Percentiles rank a stretch among this genome's conserved stretches.
Evolutionary conservation across 2,329 filamentous ascomycete genomes (phyloP).

Genomic region (Venturia effusa): DNA sequence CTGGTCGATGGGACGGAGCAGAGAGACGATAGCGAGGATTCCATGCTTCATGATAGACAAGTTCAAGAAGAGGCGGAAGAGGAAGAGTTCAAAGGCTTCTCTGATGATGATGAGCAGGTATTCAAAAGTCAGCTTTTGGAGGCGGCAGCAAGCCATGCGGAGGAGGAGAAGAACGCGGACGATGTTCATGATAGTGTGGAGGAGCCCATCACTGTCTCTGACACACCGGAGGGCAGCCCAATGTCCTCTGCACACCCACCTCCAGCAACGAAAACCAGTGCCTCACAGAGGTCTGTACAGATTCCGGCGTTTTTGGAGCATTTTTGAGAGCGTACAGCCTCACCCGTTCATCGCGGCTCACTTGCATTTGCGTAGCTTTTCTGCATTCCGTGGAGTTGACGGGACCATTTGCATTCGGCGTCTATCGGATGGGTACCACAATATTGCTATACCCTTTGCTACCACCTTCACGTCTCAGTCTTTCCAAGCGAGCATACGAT

Average conservation of each 20-base stretch:
- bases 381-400: not conserved
- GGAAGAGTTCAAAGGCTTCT: not conserved
- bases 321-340: not conserved
- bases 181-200: not conserved
- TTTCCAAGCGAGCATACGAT: not conserved
- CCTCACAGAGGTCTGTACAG: not conserved
- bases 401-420: not conserved
- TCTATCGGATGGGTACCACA: not conserved
- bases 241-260: not conserved
- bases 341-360: not conserved
- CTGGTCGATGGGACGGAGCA: not conserved
- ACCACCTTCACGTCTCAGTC: not conserved
- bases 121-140: not conserved
- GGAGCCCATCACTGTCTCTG: not conserved
- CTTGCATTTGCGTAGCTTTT: not conserved
- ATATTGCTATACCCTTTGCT: not conserved
- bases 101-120: not conserved
- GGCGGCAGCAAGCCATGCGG: not conserved
- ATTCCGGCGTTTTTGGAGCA: not conserved
- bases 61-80: not conserved
- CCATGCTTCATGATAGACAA: not conserved
- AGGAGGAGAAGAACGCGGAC: not conserved
- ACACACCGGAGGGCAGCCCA: not conserved
- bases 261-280: not conserved
- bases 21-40: not conserved